These are phyloP conservation scores for Alternaria hordeiaustralica DNA, from an alignment of 2,329 filamentous ascomycete species.

Conservation along the genomic window DNA sequence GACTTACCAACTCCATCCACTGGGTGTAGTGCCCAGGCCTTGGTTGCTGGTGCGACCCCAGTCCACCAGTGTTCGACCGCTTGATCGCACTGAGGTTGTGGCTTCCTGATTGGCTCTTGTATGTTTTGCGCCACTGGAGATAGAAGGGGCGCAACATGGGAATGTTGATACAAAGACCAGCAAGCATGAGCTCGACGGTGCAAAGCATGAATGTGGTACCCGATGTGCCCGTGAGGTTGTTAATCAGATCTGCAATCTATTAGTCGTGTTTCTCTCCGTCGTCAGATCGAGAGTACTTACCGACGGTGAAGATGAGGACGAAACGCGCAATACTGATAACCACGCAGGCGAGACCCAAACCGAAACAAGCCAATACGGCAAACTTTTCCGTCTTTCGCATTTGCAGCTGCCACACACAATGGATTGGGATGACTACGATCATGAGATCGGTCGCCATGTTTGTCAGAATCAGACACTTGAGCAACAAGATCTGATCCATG, in stretches of 20 bases:
- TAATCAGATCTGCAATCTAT: slow-evolving; percentile 20
- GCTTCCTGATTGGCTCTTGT: slow-evolving; percentile 18
- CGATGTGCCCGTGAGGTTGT: slow-evolving; percentile 29
- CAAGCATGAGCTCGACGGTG: slow-evolving; percentile 30
- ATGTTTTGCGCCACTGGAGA: slow-evolving; percentile 24
- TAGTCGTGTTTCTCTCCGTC: not conserved
- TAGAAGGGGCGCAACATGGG: slow-evolving; percentile 33
- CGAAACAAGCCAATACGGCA: slow-evolving; percentile 29
- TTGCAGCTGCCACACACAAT: slow-evolving; percentile 25
- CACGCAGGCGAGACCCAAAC: slow-evolving; percentile 24
- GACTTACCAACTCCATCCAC: slow-evolving; percentile 32
- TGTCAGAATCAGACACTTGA: slow-evolving; percentile 26
- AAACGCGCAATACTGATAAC: slow-evolving; percentile 31
- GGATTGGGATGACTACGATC: slow-evolving; percentile 24
- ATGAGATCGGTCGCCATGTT: slow-evolving; percentile 25
- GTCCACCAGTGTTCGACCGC: slow-evolving; percentile 12
- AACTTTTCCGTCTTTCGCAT: slow-evolving; percentile 34
- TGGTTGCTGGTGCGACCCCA: slow-evolving; percentile 4
- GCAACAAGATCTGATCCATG: slow-evolving; percentile 29
- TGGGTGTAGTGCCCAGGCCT: slow-evolving; percentile 23
- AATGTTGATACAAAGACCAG: slow-evolving; percentile 31
- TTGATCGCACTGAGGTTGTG: slow-evolving; percentile 10
- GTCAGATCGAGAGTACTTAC: not conserved
- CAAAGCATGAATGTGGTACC: slow-evolving; percentile 33
- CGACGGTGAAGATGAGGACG: slow-evolving; percentile 26